phyloP scores from a whole-genome alignment of 2,329 filamentous ascomycete species.

The Trichoderma sp. region DNA sequence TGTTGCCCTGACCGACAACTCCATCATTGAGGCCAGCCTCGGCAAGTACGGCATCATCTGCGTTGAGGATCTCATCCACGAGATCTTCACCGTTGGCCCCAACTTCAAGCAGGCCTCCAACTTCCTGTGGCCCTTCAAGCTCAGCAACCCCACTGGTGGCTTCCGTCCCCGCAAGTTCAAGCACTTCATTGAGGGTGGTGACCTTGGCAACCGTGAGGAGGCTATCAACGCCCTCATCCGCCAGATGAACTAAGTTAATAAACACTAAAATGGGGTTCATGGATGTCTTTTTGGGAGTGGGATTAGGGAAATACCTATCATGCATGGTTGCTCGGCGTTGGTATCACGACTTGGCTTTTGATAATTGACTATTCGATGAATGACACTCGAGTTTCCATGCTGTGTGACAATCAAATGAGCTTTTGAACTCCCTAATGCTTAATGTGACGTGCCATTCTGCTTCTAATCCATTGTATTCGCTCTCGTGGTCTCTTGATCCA shows the following conservation, averaged over 20 bases:
- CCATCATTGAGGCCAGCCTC: constrained; percentile 94
- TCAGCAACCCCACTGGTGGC: constrained; percentile 95
- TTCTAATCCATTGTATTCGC: background rate
- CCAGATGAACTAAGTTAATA: constrained; percentile 85
- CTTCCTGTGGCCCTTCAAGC: constrained; percentile 99
- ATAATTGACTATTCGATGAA: constrained; percentile 49
- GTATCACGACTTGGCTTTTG: constrained; percentile 44
- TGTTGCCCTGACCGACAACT: constrained; percentile 93
- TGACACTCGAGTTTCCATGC: constrained; percentile 46
- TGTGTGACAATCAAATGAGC: constrained; percentile 23
- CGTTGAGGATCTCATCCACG: constrained; percentile 98
- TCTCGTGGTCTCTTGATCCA: background rate
- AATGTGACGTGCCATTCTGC: background rate
- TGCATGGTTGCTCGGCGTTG: constrained; percentile 49
- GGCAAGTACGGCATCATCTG: constrained; percentile 99
- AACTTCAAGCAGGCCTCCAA: constrained; percentile 99
- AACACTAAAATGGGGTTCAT: constrained; percentile 31
- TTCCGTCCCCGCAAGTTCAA: constrained; percentile 98
- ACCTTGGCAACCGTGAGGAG: constrained; percentile 97
- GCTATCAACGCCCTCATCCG: constrained; percentile 95
- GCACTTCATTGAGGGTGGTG: constrained; percentile 98
- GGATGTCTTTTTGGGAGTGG: constrained; percentile 36
- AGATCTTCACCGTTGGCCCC: constrained; percentile 97
- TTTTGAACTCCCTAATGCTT: background rate
- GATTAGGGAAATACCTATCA: constrained; percentile 38